Evolutionary conservation across 345 rosid genomes (phyloP).

Genomic region (Aquilaria sinensis): DNA sequence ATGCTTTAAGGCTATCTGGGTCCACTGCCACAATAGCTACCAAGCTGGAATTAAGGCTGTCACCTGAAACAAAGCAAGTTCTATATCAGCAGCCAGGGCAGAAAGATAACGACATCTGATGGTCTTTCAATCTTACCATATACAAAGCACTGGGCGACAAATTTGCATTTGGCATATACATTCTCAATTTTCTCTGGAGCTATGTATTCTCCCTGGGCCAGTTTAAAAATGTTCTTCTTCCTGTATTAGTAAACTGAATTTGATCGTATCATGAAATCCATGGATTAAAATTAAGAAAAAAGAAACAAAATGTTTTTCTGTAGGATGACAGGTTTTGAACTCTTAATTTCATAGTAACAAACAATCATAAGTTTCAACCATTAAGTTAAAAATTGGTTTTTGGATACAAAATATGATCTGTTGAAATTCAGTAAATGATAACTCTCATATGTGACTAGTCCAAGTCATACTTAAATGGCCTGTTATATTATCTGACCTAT

Average conservation of each 20-base stretch:
- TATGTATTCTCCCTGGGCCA: slow-evolving; percentile 98
- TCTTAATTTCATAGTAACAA: too few species aligned
- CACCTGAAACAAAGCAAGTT: slow-evolving; percentile 45
- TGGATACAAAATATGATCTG: too few species aligned
- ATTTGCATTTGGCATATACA: slow-evolving; percentile 86
- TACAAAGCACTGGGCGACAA: slow-evolving; percentile 73
- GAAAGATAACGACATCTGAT: background rate
- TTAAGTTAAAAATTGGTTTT: too few species aligned
- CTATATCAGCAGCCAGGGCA: slow-evolving; percentile 9
- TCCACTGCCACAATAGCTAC: slow-evolving; percentile 89
- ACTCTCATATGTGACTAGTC: too few species aligned
- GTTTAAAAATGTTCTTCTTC: slow-evolving; percentile 97
- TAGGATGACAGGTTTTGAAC: too few species aligned
- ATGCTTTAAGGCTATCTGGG: slow-evolving; percentile 63
- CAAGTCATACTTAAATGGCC: too few species aligned
- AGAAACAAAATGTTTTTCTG: too few species aligned
- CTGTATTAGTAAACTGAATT: slow-evolving; percentile 31
- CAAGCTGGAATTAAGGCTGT: slow-evolving; percentile 84
- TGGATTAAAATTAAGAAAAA: too few species aligned
- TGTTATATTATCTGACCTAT: slow-evolving; percentile 42
- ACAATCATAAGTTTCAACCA: too few species aligned
- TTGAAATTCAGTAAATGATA: too few species aligned
- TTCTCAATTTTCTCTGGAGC: slow-evolving; percentile 99
- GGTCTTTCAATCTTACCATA: slow-evolving; percentile 73
- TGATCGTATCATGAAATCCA: background rate